Conservation (phyloP, 257 asterid species). For the Voacanga thouarsii region DNA sequence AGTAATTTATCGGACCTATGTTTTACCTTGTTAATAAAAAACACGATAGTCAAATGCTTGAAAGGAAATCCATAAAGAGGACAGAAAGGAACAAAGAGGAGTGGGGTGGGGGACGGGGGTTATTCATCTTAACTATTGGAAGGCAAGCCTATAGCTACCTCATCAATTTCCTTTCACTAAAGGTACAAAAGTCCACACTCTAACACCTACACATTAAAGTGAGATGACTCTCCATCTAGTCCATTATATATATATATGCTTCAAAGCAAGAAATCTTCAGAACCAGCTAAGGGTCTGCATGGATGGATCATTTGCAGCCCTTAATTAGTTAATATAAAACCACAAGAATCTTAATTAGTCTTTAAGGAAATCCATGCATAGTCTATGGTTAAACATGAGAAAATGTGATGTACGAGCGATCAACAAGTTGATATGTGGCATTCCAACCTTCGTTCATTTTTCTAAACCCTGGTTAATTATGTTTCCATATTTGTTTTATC, state of each 20-base stretch:
- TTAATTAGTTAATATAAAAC: not conserved
- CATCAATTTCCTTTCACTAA: conserved; percentile 28
- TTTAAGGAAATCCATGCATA: not conserved
- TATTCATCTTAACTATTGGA: conserved; percentile 18
- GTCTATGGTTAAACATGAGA: conserved; percentile 4
- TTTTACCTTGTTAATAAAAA: not conserved
- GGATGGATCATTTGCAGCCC: not conserved
- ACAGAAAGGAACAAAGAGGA: not conserved
- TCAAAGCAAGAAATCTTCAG: conserved; percentile 17
- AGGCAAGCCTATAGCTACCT: conserved; percentile 20
- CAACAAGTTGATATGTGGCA: conserved; percentile 16
- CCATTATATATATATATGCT: no score
- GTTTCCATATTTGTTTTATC: not conserved
- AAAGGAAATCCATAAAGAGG: conserved; percentile 1
- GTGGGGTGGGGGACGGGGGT: not conserved
- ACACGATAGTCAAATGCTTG: conserved; percentile 18
- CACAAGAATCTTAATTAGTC: conserved; percentile 6
- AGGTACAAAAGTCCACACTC: conserved; percentile 11
- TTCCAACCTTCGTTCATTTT: conserved; percentile 24
- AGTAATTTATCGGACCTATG: not conserved
- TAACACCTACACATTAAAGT: conserved; percentile 11
- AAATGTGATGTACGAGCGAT: conserved; percentile 3
- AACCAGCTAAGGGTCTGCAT: conserved; percentile 4
- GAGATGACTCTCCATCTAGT: not conserved
- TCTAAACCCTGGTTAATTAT: not conserved